Evolutionary conservation across 1,284 basidiomycete genomes (phyloP), one percentile per base, ranked within the genome.

Genomic region (Leccinum laetum): DNA sequence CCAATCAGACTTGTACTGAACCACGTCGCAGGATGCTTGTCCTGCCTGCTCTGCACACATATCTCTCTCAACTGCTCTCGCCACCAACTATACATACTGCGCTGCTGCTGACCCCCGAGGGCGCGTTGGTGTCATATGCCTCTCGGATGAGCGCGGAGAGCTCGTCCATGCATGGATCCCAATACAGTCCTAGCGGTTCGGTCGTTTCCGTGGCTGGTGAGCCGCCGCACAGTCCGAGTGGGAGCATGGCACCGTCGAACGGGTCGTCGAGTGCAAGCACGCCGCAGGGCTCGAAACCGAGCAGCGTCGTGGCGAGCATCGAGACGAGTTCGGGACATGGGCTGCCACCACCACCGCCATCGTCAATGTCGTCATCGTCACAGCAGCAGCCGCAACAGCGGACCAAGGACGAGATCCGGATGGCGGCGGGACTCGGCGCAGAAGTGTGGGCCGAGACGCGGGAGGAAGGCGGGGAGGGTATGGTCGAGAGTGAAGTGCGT

Each of bases 361-460:
- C 49, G 49, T 52, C 49, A 8, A 52, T 52, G 18, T 52, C 49
- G 46, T 49, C 46, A 49, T 49, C 46, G 46, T 49, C 46, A 21
- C n/a, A 49, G 46, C 46, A 21, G 53, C 24, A 9, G 14, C 13
- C 24, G 29, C 80, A 81, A 18, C 80, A 75, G 37, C 79, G 84
- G 64, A 76, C 86, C 41, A 92, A 92, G 76, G 91, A 93, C 71
- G 86, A 90, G 65, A 82, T 92, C 59, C 84, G 88, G 63, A 83
- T 92, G 39, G 78, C 89, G 35, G 89, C 89, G 11, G 91, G 90
- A 16, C 76, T 93, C 13, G 84, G 86, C 58, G 85, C 84, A 9
- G 91, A 92, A 73, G 81, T 90, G 52, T 93, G 91, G 91, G 85
- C 86, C 63, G 91, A 93, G 76, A 88, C 86, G 21, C 81, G 80